Base-by-base conservation (phyloP, 2,329 filamentous ascomycete species). In the Trichophyton mentagrophytes region DNA sequence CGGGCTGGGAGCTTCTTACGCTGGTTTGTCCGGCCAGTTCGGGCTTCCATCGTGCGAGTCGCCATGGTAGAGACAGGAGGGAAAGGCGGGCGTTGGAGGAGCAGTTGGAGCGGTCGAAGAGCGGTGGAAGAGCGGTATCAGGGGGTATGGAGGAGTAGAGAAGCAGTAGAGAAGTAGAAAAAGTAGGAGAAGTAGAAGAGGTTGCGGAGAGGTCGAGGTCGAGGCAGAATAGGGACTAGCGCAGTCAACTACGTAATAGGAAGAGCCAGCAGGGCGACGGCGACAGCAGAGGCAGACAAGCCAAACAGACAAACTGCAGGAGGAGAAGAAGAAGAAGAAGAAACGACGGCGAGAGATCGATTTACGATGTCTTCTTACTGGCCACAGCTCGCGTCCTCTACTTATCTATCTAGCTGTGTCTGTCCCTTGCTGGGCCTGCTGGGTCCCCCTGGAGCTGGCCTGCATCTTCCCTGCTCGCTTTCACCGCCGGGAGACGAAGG, bases 21-120 rank as follows among this genome's bases (percentile, higher is more conserved):
- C 72, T 79, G 77, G 68, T 79, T 79, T 67, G 73, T 76, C 64
- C 74, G 72, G 59, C 77, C 77, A 61, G 72, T 74, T 33, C 77
- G 76, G 65, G 77, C 73, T 66, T 77, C 76, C 74, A 78, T 78
- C 58, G 73, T 72, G 59, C 73, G 73, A 4, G 74, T 73, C 71
- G 76, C 74, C 71, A 69, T 49, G 20, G 20, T 6, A 40, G 38
- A 40, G 38, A 40, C 11, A n/a, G 15, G 40, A 44, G n/a, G 13
- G n/a, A 4, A 17, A 17, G 40, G 15, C 13, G 13, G 27, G 27
- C 27, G 27, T 27, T 40, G 15, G 38, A 15, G 11, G 40, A 17
- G n/a, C 3, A 44, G 40, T 4, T 5, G 3, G 15, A 17, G 15
- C 5, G 5, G 40, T n/a, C 5, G 40, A 3, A 42, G 40, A 42